phyloP scores from a whole-genome alignment of 306 rosid species.

The Lathyrus sativus region DNA sequence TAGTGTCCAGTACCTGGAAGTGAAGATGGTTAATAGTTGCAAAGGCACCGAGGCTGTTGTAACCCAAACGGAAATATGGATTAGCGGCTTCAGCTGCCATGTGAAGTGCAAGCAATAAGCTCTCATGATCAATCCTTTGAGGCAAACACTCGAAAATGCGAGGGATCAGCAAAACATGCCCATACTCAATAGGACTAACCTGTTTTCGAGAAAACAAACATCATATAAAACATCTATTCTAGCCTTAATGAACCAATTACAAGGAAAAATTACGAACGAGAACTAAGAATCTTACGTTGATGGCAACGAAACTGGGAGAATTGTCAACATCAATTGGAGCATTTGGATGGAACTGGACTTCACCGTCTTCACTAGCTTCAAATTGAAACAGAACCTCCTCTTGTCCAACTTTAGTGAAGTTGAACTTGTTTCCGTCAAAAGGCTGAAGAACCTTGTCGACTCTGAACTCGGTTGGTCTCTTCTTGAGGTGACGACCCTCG shows the following conservation, averaged over 20 bases:
- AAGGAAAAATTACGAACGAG: slow-evolving; percentile 14
- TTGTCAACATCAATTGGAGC: slow-evolving; percentile 77
- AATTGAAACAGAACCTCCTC: slow-evolving; percentile 90
- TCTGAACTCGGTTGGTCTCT: slow-evolving; percentile 89
- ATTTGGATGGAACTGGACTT: slow-evolving; percentile 68
- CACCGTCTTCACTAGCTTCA: slow-evolving; percentile 70
- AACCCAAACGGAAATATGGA: slow-evolving; percentile 81
- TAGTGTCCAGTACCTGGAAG: slow-evolving; percentile 67
- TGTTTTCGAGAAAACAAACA: slow-evolving; percentile 45
- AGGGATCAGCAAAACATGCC: slow-evolving; percentile 90
- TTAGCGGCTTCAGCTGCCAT: slow-evolving; percentile 82
- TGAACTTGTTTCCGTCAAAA: slow-evolving; percentile 81
- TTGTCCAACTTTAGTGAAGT: slow-evolving; percentile 93
- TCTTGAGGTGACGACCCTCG: slow-evolving; percentile 97
- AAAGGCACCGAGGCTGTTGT: slow-evolving; percentile 95
- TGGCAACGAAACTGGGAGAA: slow-evolving; percentile 83
- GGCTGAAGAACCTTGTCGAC: slow-evolving; percentile 96
- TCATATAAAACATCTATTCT: neutral
- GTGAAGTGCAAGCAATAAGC: slow-evolving; percentile 82
- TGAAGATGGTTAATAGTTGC: slow-evolving; percentile 99
- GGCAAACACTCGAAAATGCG: slow-evolving; percentile 75
- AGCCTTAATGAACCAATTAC: neutral
- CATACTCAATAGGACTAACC: slow-evolving; percentile 97
- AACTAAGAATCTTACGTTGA: slow-evolving; percentile 60
- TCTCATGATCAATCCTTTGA: slow-evolving; percentile 80